phyloP scores from a whole-genome alignment of 169 alveolate genomes.

The Babesia caballi region DNA sequence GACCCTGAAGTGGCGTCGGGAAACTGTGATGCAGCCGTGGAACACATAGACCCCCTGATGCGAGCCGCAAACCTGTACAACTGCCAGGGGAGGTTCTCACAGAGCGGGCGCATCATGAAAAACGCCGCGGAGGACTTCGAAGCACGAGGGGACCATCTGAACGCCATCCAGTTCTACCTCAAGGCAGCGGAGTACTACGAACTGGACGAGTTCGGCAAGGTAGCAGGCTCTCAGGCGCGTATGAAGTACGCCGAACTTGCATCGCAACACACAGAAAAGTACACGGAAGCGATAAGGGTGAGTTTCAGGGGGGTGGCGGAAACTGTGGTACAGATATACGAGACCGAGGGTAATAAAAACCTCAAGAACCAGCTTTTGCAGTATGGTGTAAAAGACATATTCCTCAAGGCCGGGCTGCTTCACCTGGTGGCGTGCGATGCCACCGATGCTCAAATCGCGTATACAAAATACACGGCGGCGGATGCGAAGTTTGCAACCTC shows the following conservation, averaged over 20 bases:
- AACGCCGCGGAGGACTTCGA: constrained; percentile 67
- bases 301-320: not conserved
- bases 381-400: constrained; percentile 71
- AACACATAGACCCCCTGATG: constrained; percentile 46
- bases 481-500: constrained; percentile 45
- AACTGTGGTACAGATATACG: constrained; percentile 49
- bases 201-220: constrained; percentile 75
- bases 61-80: constrained; percentile 70
- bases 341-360: constrained; percentile 67
- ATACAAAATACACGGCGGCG: constrained; percentile 21
- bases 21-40: constrained; percentile 22
- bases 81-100: constrained; percentile 70
- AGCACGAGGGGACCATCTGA: constrained; percentile 43
- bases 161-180: constrained; percentile 61
- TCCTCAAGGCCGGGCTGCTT: constrained; percentile 70
- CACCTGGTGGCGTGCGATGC: constrained; percentile 39
- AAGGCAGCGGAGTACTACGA: constrained; percentile 76
- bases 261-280: constrained; percentile 31
- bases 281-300: constrained; percentile 45
- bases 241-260: constrained; percentile 71
- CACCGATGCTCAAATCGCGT: constrained; percentile 60
- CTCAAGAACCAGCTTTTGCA: constrained; percentile 64
- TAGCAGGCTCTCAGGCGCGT: constrained; percentile 62
- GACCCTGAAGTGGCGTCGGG: not conserved
- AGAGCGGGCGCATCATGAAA: constrained; percentile 69